Evolutionary conservation across 2,329 filamentous ascomycete species (phyloP), one percentile per base, ranked within the genome.

Genomic region (Colletotrichum acutatum): DNA sequence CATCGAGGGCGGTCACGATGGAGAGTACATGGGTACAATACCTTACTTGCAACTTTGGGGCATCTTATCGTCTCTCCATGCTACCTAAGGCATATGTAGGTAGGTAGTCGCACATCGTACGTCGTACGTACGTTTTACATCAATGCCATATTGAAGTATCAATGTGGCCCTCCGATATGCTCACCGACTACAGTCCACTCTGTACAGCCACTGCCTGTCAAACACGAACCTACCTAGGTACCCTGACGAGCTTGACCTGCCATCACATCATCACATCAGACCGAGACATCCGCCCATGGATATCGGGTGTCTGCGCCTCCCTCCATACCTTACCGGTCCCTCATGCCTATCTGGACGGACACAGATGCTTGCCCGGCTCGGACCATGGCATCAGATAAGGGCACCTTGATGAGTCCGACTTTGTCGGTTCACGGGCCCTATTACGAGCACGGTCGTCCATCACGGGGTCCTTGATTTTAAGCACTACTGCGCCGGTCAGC

Each of bases 401-500:
- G 37, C 52, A 59, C 58, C 69, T 72, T 60, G 70, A 72, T 64
- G 46, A 46, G 37, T 66, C 24, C 37, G 19, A 49, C 42, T 49
- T 49, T 49, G 42, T n/a, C 42, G 42, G 8, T 49, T 49, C 60
- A 63, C 60, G 28, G 60, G 16, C 60, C 46, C 49, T 42, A 30
- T 30, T 32, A 59, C 46, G 57, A 54, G 53, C 66, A 69, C 65
- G 24, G 49, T 22, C 42, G 46, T 30, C 54, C 30, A 56, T 52
- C 70, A 58, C 57, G n/a, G 65, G 65, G 60, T 32, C 56, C 28
- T 53, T 32, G 57, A 16, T 61, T 66, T 71, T 64, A 64, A 73
- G 54, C 67, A 65, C 61, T 53, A 52, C 60, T 49, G 66, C 66
- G 67, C 71, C 66, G 66, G 54, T 42, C 54, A 57, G 46, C 71